Percentiles rank a stretch among this genome's conserved stretches.
Evolutionary conservation across 2,329 filamentous ascomycete species (phyloP).

Genomic region (Mollisiaceae sp.): DNA sequence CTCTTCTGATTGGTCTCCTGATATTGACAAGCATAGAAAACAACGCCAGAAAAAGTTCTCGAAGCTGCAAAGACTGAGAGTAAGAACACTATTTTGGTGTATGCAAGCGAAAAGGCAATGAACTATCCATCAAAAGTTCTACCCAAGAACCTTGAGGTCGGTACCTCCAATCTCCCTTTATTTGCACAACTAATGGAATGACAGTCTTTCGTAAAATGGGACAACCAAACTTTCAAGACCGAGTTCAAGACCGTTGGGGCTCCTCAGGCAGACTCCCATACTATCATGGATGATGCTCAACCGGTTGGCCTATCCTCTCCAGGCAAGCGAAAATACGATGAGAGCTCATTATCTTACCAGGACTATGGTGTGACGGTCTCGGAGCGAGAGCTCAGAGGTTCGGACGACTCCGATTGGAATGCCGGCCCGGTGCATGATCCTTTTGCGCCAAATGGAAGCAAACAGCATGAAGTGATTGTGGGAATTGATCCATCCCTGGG

Average conservation of each 20-base stretch:
- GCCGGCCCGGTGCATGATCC: neutral
- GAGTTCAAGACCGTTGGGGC: constrained; percentile 46
- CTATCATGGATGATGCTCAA: constrained; percentile 16
- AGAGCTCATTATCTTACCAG: constrained; percentile 28
- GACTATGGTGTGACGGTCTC: constrained; percentile 20
- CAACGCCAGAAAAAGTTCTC: constrained; percentile 51
- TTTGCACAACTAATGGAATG: constrained; percentile 21
- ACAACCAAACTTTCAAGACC: constrained; percentile 57
- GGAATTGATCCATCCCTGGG: constrained; percentile 38
- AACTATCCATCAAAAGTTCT: constrained; percentile 44
- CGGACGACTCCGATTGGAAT: constrained; percentile 2
- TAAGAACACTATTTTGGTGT: constrained; percentile 55
- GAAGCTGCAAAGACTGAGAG: constrained; percentile 54
- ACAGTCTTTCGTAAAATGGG: constrained; percentile 55
- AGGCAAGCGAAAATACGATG: constrained; percentile 38
- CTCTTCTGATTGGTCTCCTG: neutral
- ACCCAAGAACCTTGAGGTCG: constrained; percentile 47
- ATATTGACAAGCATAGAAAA: constrained; percentile 48
- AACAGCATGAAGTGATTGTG: constrained; percentile 30
- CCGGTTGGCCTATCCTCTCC: constrained; percentile 31
- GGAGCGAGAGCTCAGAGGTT: constrained; percentile 19
- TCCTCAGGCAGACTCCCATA: constrained; percentile 21
- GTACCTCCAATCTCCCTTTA: constrained; percentile 19
- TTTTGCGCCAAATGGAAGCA: constrained; percentile 2
- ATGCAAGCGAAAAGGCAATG: constrained; percentile 58